A percentile compares a stretch with the other conserved stretches of the same genome.
Evolutionary conservation across 75 land plant species (phyloP).

Genomic region (Gnetum montanum): DNA sequence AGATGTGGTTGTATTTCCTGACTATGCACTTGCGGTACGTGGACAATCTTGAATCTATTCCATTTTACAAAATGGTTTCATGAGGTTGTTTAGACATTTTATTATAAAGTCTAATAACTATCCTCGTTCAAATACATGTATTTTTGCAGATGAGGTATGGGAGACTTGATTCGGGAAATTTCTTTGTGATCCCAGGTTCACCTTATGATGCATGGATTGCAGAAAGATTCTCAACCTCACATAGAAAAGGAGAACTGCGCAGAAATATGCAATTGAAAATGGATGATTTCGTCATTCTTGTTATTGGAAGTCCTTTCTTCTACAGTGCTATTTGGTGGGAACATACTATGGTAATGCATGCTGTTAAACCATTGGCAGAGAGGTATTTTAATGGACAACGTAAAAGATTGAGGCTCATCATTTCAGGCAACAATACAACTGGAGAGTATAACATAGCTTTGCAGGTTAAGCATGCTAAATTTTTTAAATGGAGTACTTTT

Average conservation of each 20-base stretch:
- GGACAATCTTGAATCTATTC: too few relatives aligned
- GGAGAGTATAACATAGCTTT: conserved; percentile 31
- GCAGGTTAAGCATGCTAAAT: conserved; percentile 26
- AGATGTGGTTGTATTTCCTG: conserved; percentile 76
- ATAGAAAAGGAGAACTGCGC: conserved; percentile 40
- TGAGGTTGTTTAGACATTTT: too few relatives aligned
- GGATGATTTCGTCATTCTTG: conserved; percentile 48
- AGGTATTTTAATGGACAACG: conserved; percentile 11
- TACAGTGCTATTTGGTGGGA: conserved; percentile 65
- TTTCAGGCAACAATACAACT: conserved; percentile 65
- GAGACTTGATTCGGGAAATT: conserved; percentile 72
- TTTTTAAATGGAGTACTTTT: too few relatives aligned
- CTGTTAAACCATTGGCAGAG: conserved; percentile 34
- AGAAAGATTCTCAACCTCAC: conserved; percentile 35
- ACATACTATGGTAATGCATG: conserved; percentile 64
- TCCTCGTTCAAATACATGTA: too few relatives aligned
- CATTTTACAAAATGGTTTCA: too few relatives aligned
- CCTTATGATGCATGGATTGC: conserved; percentile 69
- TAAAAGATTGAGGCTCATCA: conserved; percentile 35
- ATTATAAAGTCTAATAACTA: too few relatives aligned
- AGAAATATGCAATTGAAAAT: conserved; percentile 26
- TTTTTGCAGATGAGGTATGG: conserved; percentile 64
- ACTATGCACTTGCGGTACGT: conserved; percentile 66
- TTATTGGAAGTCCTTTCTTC: conserved; percentile 72
- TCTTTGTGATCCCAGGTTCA: conserved; percentile 84